Base-by-base conservation (phyloP, 768 basidiomycete species). In the Crassisporium funariophilum region DNA sequence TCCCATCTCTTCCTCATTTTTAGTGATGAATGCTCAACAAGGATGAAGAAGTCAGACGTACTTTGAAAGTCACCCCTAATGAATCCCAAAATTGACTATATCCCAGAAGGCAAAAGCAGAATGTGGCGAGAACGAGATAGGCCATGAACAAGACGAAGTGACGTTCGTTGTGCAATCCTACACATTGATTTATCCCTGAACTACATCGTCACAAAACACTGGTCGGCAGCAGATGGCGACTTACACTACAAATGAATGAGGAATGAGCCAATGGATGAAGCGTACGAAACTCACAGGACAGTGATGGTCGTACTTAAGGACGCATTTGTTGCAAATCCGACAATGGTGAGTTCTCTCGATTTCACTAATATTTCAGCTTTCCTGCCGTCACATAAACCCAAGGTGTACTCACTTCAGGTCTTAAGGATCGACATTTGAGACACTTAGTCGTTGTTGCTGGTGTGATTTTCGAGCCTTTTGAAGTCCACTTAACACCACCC, bases 161-260 rank as follows among this genome's bases (percentile, higher is more conserved):
- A 0, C 95, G 84, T 62, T 98, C 95, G 57, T 98, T 99, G 62
- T 95, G 77, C 5, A 98, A 65, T 9, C 95, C 95, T 35, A 99
- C 95, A 62, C 95, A 98, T 80, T 93, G 91, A 65, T 98, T 98
- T 40, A 98, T 83, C 94, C 94, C 91, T 94, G 60, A 5, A 11
- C 12, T 12, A 36, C 6, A 25, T 39, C 49, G 38, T 38, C n/a
- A 46, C 24, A 44, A 31, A 13, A 19, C 29, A 31, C 29, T n/a
- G 10, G 10, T 10, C 10, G 29, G 29, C 5, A 5, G n/a, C 3
- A 5, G 4, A 9, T 10, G 3, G 16, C 2, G 6, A 57, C 65
- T 44, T 50, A 71, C 68, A 71, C 67, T 69, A 46, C 15, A 38
- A 13, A 17, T 22, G 9, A 24, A 45, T 36, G 46, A 39, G 48